Base-by-base conservation (phyloP, 2,329 filamentous ascomycete genomes). In the Paecilomyces formosus region DNA sequence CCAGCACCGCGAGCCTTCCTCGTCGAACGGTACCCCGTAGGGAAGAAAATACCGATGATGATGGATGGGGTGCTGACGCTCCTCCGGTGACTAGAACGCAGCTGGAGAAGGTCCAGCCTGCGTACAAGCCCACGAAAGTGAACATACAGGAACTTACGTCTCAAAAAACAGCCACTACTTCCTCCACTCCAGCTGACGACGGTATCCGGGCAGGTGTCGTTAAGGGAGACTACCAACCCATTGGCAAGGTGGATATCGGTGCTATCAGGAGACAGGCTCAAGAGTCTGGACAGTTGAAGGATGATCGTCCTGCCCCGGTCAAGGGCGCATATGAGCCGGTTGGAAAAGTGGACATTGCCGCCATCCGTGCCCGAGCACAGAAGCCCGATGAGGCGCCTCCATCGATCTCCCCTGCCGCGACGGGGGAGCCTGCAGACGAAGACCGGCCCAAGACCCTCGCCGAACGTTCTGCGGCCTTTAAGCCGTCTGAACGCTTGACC, bases 241-340 rank as follows among this genome's bases (percentile, higher is more conserved):
- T 99, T 66, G 94, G 94, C 58, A 97, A 97, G 78, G 89, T 99
- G n/a, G 92, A 99, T 69, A 97, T 99, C 75, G 89, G 88, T 24
- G 92, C 91, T 39, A 88, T 99, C 65, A 86, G 94, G 62, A 77
- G 87, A 81, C 72, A 90, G 83, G 79, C 92, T 76, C 70, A 87
- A 81, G 79, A 87, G 79, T 67, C 80, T 72, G 74, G 82, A 8
- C 63, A 70, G 26, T 11, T 70, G 11, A 71, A 82, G 53, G 91
- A 97, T 68, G 89, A 96, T 65, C 83, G 92, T 57, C 94, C 94
- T 3, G 84, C 88, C 1, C 84, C 86, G 4, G 90, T 97, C 21
- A 97, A 96, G 76, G 94, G 94, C 50, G 85, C 92, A 24, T 99
- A 99, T 70, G 89, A 97, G 74, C 94, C 94, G 1, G 81, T 97